phyloP scores from a whole-genome alignment of 2,329 filamentous ascomycete genomes.

The Fusarium falciforme region DNA sequence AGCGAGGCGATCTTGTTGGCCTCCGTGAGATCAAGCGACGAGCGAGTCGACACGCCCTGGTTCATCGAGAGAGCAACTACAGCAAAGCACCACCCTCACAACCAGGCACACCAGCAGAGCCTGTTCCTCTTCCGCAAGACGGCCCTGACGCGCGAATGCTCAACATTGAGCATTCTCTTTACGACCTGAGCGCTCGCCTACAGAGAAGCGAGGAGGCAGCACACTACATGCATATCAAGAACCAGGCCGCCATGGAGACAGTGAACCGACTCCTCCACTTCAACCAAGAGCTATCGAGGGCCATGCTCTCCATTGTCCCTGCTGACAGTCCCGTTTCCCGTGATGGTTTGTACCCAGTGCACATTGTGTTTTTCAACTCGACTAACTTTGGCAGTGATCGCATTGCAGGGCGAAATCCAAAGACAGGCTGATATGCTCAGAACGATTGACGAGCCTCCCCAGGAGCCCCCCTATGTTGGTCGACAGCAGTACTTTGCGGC shows the following conservation, averaged over 20 bases:
- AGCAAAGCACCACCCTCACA: constrained; percentile 82
- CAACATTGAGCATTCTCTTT: constrained; percentile 83
- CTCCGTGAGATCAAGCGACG: constrained; percentile 95
- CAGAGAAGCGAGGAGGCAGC: constrained; percentile 86
- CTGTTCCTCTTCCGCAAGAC: constrained; percentile 78
- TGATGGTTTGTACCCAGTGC: constrained; percentile 73
- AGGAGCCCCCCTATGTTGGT: constrained; percentile 74
- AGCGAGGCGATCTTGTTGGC: constrained; percentile 90
- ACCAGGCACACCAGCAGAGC: constrained; percentile 85
- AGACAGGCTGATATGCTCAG: constrained; percentile 69
- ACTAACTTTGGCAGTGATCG: constrained; percentile 57
- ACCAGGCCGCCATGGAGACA: constrained; percentile 84
- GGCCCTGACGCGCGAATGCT: constrained; percentile 79
- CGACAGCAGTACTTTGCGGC: constrained; percentile 75
- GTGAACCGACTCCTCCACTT: constrained; percentile 78
- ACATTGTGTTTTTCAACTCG: constrained; percentile 2
- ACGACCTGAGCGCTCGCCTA: constrained; percentile 81
- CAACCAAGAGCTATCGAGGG: constrained; percentile 85
- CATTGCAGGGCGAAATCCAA: constrained; percentile 69
- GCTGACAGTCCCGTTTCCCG: constrained; percentile 82
- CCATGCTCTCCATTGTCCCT: constrained; percentile 78
- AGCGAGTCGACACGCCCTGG: constrained; percentile 91
- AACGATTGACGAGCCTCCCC: constrained; percentile 70
- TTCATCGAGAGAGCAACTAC: constrained; percentile 88
- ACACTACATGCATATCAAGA: constrained; percentile 81